These are phyloP conservation scores for Rasamsonia emersonii DNA, from an alignment of 2,329 filamentous ascomycete genomes.

Conservation along the genomic window DNA sequence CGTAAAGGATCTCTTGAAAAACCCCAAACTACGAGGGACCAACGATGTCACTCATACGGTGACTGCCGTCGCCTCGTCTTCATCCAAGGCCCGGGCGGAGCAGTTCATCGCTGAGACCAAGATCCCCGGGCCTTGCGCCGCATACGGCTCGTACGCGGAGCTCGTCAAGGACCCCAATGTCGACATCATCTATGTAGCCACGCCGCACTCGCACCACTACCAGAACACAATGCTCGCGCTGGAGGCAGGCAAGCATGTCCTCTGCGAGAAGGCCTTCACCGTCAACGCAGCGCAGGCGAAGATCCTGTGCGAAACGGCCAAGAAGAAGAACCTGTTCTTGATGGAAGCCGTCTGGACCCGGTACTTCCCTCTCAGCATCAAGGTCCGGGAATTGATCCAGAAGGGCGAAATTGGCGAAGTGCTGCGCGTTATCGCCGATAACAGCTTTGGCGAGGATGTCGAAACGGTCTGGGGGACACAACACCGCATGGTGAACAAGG, in stretches of 20 bases:
- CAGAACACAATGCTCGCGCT: conserved; percentile 82
- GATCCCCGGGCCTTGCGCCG: conserved; percentile 57
- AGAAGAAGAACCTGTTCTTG: conserved; percentile 63
- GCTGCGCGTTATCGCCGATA: conserved; percentile 50
- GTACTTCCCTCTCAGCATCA: conserved; percentile 75
- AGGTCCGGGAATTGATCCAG: conserved; percentile 48
- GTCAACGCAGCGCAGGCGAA: conserved; percentile 70
- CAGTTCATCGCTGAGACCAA: conserved; percentile 64
- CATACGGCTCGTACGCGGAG: conserved; percentile 75
- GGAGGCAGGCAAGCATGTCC: conserved; percentile 74
- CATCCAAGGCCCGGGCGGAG: conserved; percentile 58
- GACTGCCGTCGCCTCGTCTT: conserved; percentile 71
- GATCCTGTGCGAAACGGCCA: conserved; percentile 63
- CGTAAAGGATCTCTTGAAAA: conserved; percentile 67
- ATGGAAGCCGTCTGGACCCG: conserved; percentile 90
- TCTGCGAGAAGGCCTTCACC: conserved; percentile 87
- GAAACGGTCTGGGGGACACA: conserved; percentile 52
- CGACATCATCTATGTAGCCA: conserved; percentile 82
- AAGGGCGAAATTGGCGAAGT: conserved; percentile 55
- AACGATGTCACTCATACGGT: conserved; percentile 68
- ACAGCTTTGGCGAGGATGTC: conserved; percentile 53
- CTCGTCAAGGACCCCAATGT: conserved; percentile 70
- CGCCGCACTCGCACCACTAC: conserved; percentile 87
- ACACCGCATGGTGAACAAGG: conserved; percentile 73
- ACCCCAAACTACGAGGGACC: conserved; percentile 61